phyloP scores from a whole-genome alignment of 2,329 filamentous ascomycete genomes.

The Cordyceps cateniannulata region DNA sequence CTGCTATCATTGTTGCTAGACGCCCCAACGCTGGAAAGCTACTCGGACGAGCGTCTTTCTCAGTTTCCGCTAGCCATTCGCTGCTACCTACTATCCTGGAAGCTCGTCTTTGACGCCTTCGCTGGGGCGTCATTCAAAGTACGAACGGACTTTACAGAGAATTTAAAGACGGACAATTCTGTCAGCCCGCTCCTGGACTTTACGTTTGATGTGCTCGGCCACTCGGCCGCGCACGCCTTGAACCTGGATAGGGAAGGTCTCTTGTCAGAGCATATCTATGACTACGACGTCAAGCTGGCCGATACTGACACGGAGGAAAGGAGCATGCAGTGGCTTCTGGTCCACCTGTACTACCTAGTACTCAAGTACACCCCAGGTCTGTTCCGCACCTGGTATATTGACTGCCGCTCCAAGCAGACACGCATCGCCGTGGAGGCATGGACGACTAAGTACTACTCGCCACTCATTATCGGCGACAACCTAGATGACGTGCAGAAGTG shows the following conservation, averaged over 20 bases:
- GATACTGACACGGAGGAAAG: conserved; percentile 58
- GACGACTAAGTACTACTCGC: conserved; percentile 79
- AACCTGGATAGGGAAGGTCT: conserved; percentile 66
- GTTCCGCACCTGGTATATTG: conserved; percentile 79
- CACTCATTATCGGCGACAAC: conserved; percentile 58
- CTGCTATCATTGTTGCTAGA: conserved; percentile 78
- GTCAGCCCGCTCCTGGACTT: conserved; percentile 68
- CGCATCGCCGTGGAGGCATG: conserved; percentile 72
- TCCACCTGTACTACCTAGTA: conserved; percentile 78
- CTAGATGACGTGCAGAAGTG: conserved; percentile 64
- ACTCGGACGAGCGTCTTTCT: conserved; percentile 59
- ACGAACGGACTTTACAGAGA: conserved; percentile 70
- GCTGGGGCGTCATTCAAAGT: conserved; percentile 72
- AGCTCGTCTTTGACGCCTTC: conserved; percentile 83
- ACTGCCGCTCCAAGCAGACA: conserved; percentile 74
- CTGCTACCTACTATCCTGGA: conserved; percentile 83
- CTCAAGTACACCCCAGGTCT: conserved; percentile 72
- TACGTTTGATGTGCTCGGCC: conserved; percentile 77
- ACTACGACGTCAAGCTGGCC: conserved; percentile 46
- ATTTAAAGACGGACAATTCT: conserved; percentile 68
- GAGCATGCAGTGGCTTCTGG: conserved; percentile 75
- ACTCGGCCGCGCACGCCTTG: conserved; percentile 64
- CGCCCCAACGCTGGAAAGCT: conserved; percentile 62
- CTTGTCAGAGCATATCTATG: conserved; percentile 45
- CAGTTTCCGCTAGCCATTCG: conserved; percentile 65